Base-by-base conservation (phyloP, 2,329 filamentous ascomycete genomes). In the Cordyceps cateniannulata region DNA sequence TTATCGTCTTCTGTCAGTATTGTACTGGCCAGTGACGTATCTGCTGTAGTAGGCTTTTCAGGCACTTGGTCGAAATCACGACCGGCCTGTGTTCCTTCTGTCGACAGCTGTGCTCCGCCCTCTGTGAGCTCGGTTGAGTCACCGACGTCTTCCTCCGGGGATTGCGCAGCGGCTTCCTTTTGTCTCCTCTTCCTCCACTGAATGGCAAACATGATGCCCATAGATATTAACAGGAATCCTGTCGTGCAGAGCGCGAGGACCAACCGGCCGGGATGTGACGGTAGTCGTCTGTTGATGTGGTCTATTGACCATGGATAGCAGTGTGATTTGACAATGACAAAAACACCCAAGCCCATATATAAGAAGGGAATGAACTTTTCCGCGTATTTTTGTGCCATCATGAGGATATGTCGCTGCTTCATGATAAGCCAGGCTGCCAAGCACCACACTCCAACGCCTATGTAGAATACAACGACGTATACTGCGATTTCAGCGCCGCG, bases 251-350 rank as follows among this genome's bases (percentile, higher is more conserved):
- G 60, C 4, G 60, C 62, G 55, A 66, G 59, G 18, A 64, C 51
- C 22, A 60, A 22, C n/a, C 56, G 57, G 4, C 65, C 65, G 42
- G 60, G 54, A n/a, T 60, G 22, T 1, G 54, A 52, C 18, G 25
- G 32, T 2, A 51, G 60, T 35, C 44, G 58, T 20, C 66, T 62
- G 60, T 72, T 63, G 50, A 73, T 71, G 18, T 66, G 64, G 47
- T 68, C 62, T n/a, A 71, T 69, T 14, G 69, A 67, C 71, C 71
- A 73, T 16, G 70, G 70, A 61, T 71, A 73, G 63, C 69, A 71
- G 7, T 65, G 42, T 12, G 71, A 73, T 58, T 71, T 69, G 63
- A 70, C 65, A 47, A 70, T 63, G 60, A 73, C 72, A 60, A 68
- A 73, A 16, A 69, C 65, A 35, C 71, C 69, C 8, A 73, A 65